Conservation (phyloP, 1,284 basidiomycete species). For the Ustilago cynodontis region DNA sequence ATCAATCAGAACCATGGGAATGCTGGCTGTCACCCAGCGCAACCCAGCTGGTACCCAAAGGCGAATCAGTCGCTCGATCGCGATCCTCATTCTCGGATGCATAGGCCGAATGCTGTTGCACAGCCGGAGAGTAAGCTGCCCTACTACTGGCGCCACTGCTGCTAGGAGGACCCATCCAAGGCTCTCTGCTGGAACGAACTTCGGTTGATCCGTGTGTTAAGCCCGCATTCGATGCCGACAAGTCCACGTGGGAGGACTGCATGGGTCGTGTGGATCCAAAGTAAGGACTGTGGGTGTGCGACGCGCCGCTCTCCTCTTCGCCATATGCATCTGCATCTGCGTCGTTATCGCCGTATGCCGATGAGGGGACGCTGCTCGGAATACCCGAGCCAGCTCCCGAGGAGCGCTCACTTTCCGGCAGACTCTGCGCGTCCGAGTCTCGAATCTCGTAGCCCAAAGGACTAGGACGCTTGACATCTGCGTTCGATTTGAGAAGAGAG, state of each 20-base stretch:
- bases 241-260: conserved; percentile 19
- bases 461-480: conserved; percentile 19
- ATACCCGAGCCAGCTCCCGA: conserved; percentile 53
- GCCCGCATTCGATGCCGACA: conserved; percentile 18
- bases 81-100: conserved; percentile 35
- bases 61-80: conserved; percentile 27
- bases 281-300: conserved; percentile 38
- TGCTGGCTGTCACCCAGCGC: conserved; percentile 43
- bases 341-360: conserved; percentile 51
- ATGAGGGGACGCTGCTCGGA: conserved; percentile 53
- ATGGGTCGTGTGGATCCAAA: conserved; percentile 26
- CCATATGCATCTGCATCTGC: conserved; percentile 33
- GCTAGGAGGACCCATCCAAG: conserved; percentile 41
- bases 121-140: conserved; percentile 25
- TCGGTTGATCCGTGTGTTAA: conserved; percentile 8
- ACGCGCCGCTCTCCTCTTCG: conserved; percentile 33
- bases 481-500: conserved; percentile 21
- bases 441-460: conserved; percentile 40
- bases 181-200: conserved; percentile 10
- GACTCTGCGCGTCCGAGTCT: conserved; percentile 44
- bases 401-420: conserved; percentile 48
- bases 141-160: conserved; percentile 35
- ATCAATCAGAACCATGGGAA: conserved; percentile 9
- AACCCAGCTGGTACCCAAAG: conserved; percentile 52
- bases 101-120: conserved; percentile 14